Evolutionary conservation across 768 basidiomycete genomes (phyloP), one percentile per base, ranked within the genome.

Genomic region (Suillus fuscotomentosus): DNA sequence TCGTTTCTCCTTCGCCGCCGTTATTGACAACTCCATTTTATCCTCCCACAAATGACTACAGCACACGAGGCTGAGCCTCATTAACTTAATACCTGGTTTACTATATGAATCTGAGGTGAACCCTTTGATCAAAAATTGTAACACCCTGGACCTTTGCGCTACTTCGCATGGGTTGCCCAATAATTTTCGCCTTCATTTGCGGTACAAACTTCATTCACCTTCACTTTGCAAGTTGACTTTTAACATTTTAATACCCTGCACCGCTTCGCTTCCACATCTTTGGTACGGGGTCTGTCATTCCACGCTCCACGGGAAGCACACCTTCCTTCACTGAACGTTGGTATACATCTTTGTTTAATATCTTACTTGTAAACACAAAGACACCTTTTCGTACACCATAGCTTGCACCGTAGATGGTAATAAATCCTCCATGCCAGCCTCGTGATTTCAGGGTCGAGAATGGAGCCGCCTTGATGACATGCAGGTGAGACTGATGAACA

Each of bases 1-100:
- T 70, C 45, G 60, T 55, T 43, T 65, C 70, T 4, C 65, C 68
- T 10, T 74, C 75, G 7, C 73, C 70, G 11, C 73, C 75, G 48
- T 61, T 73, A 38, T 63, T 72, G 39, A 72, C 71, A 17, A 71
- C 75, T 31, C 69, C 75, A 24, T 79, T 76, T 65, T 72, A 77
- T 55, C 73, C 78, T 22, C 31, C 66, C 15, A 55, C 61, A 63
- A 31, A 60, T 56, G 53, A 45, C 65, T 47, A 60, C 57, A 31
- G 38, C 62, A 10, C 66, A 60, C 43, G 47, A 60, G 59, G 55
- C 54, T 36, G 66, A 51, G 51, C 34, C 63, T 48, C 69, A 17
- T 63, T 47, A 60, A 65, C 34, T 13, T 63, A 64, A 57, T 22
- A 65, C 69, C 69, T 56, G 69, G 68, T 60, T 60, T 68, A 45